These are phyloP conservation scores for Yamadazyma conglobata DNA, from an alignment of 1,139 yeast species.

Conservation along the genomic window DNA sequence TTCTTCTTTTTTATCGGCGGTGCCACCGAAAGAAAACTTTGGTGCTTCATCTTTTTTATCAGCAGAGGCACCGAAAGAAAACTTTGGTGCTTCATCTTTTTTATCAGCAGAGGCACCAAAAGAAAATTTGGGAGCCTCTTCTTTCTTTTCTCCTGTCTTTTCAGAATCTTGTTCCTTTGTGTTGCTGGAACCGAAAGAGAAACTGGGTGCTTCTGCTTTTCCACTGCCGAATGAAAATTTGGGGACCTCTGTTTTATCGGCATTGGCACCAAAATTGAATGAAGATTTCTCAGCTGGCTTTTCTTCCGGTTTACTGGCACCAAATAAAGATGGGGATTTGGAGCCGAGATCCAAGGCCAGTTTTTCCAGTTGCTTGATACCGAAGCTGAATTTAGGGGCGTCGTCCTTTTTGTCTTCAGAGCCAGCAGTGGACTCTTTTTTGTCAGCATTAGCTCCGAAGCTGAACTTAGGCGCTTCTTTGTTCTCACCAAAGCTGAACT, in stretches of 20 bases:
- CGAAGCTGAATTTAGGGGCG: slow-evolving; percentile 7
- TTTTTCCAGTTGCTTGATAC: too few species aligned
- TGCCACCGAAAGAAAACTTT: slow-evolving; percentile 14
- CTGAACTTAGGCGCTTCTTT: slow-evolving; percentile 14
- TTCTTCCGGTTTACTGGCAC: slow-evolving; percentile 5
- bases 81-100: slow-evolving; percentile 10
- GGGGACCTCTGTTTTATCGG: slow-evolving; percentile 4
- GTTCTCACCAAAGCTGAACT: slow-evolving; percentile 8
- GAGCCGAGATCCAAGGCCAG: too few species aligned
- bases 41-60: not conserved
- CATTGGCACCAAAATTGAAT: slow-evolving; percentile 9
- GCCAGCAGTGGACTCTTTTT: slow-evolving; percentile 1
- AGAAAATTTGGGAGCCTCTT: slow-evolving; percentile 8
- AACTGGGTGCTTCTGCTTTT: slow-evolving; percentile 7
- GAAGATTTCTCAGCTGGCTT: slow-evolving; percentile 13
- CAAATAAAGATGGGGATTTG: slow-evolving; percentile 10
- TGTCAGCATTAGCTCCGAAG: slow-evolving; percentile 11
- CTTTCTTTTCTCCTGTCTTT: slow-evolving; percentile 4
- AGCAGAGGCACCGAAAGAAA: slow-evolving; percentile 14
- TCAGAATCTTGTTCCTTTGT: slow-evolving; percentile 2
- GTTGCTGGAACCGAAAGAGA: slow-evolving; percentile 8
- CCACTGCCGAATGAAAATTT: slow-evolving; percentile 11
- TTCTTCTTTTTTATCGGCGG: slow-evolving; percentile 6
- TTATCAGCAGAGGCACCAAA: slow-evolving; percentile 6
- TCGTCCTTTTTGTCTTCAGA: slow-evolving; percentile 5